phyloP scores from a whole-genome alignment of 108 stramenopile genomes.

The Cylindrotheca fusiformis region DNA sequence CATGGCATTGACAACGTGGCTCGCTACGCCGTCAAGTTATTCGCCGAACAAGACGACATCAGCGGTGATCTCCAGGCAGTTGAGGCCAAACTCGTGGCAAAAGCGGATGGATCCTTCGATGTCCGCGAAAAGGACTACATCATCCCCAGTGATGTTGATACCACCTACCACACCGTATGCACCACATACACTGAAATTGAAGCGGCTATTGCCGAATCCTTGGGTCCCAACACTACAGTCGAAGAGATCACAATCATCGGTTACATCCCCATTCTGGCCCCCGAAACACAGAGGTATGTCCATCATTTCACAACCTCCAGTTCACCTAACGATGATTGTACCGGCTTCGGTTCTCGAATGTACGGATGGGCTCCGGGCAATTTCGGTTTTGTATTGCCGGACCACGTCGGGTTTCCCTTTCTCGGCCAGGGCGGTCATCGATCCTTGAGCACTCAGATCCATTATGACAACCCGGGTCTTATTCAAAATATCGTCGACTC shows the following conservation, averaged over 20 bases:
- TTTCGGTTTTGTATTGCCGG: slow-evolving; percentile 20
- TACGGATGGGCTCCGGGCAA: slow-evolving; percentile 56
- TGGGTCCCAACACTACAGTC: slow-evolving; percentile 10
- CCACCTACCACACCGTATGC: slow-evolving; percentile 37
- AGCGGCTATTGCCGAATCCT: slow-evolving; percentile 21
- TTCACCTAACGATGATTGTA: background rate
- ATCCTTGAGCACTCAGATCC: slow-evolving; percentile 27
- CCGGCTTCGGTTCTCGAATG: background rate
- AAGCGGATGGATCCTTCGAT: slow-evolving; percentile 34
- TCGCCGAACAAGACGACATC: slow-evolving; percentile 6
- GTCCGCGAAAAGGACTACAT: slow-evolving; percentile 14
- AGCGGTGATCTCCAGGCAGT: too few species aligned
- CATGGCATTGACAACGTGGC: slow-evolving; percentile 33
- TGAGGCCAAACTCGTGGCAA: slow-evolving; percentile 13
- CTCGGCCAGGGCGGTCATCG: slow-evolving; percentile 24
- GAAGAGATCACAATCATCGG: slow-evolving; percentile 22
- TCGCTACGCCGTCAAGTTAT: slow-evolving; percentile 33
- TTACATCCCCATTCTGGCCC: slow-evolving; percentile 23
- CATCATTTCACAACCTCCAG: slow-evolving; percentile 36
- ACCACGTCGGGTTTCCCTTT: slow-evolving; percentile 37
- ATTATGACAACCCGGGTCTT: slow-evolving; percentile 48
- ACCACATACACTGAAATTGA: slow-evolving; percentile 26
- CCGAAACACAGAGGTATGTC: slow-evolving; percentile 12
- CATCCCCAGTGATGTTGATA: slow-evolving; percentile 30
- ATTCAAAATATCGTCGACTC: slow-evolving; percentile 24